Evolutionary conservation across 2,329 filamentous ascomycete species (phyloP).

Genomic region (Beauveria rudraprayagi): DNA sequence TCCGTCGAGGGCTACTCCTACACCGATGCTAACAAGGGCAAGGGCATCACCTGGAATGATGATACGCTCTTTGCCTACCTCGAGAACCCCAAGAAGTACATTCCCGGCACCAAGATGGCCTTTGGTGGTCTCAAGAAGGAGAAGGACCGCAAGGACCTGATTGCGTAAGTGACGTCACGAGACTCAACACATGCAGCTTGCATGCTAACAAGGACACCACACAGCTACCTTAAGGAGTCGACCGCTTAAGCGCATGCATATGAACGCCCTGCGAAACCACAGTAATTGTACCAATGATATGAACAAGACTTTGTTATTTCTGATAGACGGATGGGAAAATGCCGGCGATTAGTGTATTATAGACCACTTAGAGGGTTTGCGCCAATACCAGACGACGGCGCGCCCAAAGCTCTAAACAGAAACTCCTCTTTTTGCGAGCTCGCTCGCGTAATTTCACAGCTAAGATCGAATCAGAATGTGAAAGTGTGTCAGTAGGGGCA

Average conservation of each 20-base stretch:
- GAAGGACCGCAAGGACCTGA: constrained; percentile 98
- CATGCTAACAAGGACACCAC: constrained; percentile 18
- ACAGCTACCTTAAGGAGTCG: constrained; percentile 59
- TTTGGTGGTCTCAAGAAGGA: constrained; percentile 99
- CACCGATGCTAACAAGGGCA: constrained; percentile 99
- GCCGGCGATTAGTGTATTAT: constrained; percentile 29
- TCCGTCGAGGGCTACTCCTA: constrained; percentile 89
- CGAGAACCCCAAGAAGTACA: constrained; percentile 99
- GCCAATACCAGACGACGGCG: constrained; percentile 25
- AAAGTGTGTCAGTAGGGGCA: too few species aligned
- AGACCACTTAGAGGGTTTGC: constrained; percentile 24
- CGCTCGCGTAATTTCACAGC: neutral
- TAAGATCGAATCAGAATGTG: neutral
- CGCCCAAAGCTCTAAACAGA: constrained; percentile 19
- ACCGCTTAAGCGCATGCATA: constrained; percentile 51
- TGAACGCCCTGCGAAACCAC: neutral
- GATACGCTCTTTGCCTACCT: constrained; percentile 91
- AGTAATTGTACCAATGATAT: constrained; percentile 11
- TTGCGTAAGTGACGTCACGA: constrained; percentile 61
- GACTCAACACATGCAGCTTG: neutral
- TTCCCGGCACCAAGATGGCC: constrained; percentile 99
- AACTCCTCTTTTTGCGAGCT: constrained; percentile 28
- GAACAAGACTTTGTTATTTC: constrained; percentile 13
- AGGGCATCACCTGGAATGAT: constrained; percentile 84
- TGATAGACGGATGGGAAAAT: constrained; percentile 26